Base-by-base conservation (phyloP, 2,329 filamentous ascomycete genomes). In the Colletotrichum sp. region DNA sequence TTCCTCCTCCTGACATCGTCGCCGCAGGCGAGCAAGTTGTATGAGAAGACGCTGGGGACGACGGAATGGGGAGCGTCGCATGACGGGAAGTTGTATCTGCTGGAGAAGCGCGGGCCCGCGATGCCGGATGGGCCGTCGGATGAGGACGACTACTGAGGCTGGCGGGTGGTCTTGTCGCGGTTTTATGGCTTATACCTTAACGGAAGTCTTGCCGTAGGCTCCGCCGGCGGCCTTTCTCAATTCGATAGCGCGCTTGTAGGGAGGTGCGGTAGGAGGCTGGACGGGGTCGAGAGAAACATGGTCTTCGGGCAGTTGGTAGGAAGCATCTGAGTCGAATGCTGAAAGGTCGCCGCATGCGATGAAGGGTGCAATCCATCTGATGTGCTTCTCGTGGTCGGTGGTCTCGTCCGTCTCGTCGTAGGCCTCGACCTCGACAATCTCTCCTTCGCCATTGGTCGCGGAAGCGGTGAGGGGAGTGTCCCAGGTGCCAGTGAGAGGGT, bases 271-370 rank as follows among this genome's bases (percentile, higher is more conserved):
- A 0, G 97, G 97, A 32, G 96, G 96, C 83, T 99, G 97, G 36
- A 99, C 92, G 0, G 97, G 97, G 83, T 98, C 96, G 65, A 99
- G 90, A 79, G 94, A 96, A 69, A 98, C 91, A 82, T 98, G 92
- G 79, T 96, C 94, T 76, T 96, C 94, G 1, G 97, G 96, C 21
- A 99, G 88, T 79, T 94, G 92, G 85, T 99, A 98, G 6, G 96
- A 97, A 6, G 97, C 96, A 88, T 99, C 97, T 1, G 96, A 96
- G 87, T 99, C 97, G 87, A 96, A 99, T 13, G 95, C 93, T 28
- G 96, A 98, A 69, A 99, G 89, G 85, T 99, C 97, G 62, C 97
- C 97, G 83, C 97, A 99, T n/a, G 97, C 96, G 81, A 99, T 91
- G 83, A 99, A 99, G 0, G 96, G 96, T 5, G 96, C 96, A 80